Evolutionary conservation across 352 stramenopile species (phyloP), one percentile per base, ranked within the genome.

Genomic region (Proteromonas lacertae): DNA sequence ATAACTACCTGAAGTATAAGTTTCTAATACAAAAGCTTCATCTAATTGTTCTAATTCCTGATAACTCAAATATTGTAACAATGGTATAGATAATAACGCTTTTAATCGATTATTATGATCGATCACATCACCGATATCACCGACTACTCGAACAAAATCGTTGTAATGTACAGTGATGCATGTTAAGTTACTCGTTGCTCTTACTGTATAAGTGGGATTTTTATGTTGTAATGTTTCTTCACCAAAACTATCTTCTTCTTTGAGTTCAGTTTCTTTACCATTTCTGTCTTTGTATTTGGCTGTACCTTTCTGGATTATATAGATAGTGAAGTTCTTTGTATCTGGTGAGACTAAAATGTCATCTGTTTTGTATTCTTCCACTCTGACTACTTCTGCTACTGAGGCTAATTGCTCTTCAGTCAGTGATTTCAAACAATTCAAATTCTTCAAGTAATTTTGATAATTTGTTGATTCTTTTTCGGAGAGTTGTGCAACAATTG

Each of bases 281-380:
- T 22, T 22, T 1, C 36, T 19, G 12, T 48, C 24, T 9, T 32
- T 50, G 14, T 52, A 44, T 14, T 29, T 32, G 24, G 77, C 69
- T 16, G 62, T 69, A 41, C 81, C 81, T 40, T 89, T 66, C 17
- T 87, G 69, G 19, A 92, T 76, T 48, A 93, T 89, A 60, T 88
- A 93, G 50, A 93, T 93, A 7, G 81, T 77, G 51, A 92, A 71
- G 44, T 79, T 79, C 36, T 75, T 59, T 1, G 87, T 69, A 22
- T 77, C 80, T 50, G 89, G 77, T 2, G 55, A 57, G 38, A 93
- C 78, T 42, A 94, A 89, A 42, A 66, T 64, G 30, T 88, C 67
- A 4, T 71, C 75, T 35, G n/a, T 2, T n/a, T 39, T 31, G 23
- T 48, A 41, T 65, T 57, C 12, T 57, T 56, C 47, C 10, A 47